Conservation (phyloP, 2,329 filamentous ascomycete genomes). For the Epicoccum sorghinum region DNA sequence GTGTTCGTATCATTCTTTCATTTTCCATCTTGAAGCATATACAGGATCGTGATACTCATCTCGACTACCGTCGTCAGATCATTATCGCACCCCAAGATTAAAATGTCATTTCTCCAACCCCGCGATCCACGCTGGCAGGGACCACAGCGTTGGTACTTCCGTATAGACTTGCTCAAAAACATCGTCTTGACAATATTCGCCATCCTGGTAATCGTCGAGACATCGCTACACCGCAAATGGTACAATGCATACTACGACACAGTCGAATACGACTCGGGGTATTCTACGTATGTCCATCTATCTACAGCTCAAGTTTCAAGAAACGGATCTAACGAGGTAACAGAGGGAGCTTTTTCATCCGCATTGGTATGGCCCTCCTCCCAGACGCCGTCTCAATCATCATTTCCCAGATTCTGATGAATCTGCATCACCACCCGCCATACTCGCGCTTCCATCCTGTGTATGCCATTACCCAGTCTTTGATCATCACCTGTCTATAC, state of each 20-base stretch:
- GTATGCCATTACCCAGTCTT: neutral
- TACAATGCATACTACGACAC: neutral
- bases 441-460: neutral
- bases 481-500: neutral
- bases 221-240: slow-evolving; percentile 1
- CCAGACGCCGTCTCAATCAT: neutral
- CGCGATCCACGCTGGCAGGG: slow-evolving; percentile 6
- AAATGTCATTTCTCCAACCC: neutral
- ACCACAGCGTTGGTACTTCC: neutral
- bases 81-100: neutral
- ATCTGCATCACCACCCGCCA: neutral
- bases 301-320: neutral
- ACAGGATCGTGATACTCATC: too few species aligned
- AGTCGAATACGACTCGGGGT: neutral
- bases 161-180: neutral
- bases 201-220: slow-evolving; percentile 6
- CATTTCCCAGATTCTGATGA: neutral
- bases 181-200: neutral
- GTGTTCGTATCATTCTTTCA: neutral
- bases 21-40: neutral
- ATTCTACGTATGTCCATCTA: neutral
- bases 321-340: neutral
- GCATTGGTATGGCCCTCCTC: slow-evolving; percentile 5
- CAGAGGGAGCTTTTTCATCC: slow-evolving; percentile 1
- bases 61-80: neutral